A percentile compares a stretch with the other conserved stretches of the same genome.
Evolutionary conservation across 2,329 filamentous ascomycete species (phyloP).

Genomic region (Curvularia spicifera): DNA sequence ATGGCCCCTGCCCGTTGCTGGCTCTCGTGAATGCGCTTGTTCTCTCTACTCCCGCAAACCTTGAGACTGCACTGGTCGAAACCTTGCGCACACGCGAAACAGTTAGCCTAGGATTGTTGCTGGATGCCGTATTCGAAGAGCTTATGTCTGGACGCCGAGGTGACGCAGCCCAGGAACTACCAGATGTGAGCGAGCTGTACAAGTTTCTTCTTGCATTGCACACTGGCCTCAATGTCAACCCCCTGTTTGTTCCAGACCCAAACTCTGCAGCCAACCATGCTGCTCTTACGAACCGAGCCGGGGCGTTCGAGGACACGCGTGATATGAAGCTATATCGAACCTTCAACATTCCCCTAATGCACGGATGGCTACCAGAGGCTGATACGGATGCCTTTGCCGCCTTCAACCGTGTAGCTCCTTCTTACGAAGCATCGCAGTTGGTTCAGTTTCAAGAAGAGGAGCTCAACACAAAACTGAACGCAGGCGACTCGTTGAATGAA

Average conservation of each 20-base stretch:
- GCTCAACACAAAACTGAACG: conserved; percentile 76
- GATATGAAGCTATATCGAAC: conserved; percentile 93
- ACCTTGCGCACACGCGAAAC: conserved; percentile 81
- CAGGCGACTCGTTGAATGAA: conserved; percentile 64
- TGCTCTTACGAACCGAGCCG: conserved; percentile 54
- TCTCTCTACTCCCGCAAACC: conserved; percentile 74
- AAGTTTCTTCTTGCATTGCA: conserved; percentile 86
- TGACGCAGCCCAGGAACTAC: conserved; percentile 69
- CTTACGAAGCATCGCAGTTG: conserved; percentile 91
- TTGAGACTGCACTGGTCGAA: conserved; percentile 75
- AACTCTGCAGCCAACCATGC: conserved; percentile 44
- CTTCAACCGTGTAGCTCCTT: conserved; percentile 75
- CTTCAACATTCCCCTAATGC: conserved; percentile 86
- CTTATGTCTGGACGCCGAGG: conserved; percentile 79
- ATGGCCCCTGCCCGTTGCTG: conserved; percentile 91
- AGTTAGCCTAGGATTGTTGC: conserved; percentile 81
- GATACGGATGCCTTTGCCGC: conserved; percentile 70
- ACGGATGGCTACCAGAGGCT: conserved; percentile 86
- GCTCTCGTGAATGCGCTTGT: conserved; percentile 92
- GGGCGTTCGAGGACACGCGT: conserved; percentile 82
- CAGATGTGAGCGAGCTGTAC: conserved; percentile 88
- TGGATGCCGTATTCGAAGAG: conserved; percentile 92
- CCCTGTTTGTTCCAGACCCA: conserved; percentile 73
- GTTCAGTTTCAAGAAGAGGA: conserved; percentile 89
- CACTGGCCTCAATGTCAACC: conserved; percentile 98